Percentiles rank a stretch among this genome's conserved stretches.
Evolutionary conservation across 345 rosid species (phyloP).

Genomic region (Garcia nutans): DNA sequence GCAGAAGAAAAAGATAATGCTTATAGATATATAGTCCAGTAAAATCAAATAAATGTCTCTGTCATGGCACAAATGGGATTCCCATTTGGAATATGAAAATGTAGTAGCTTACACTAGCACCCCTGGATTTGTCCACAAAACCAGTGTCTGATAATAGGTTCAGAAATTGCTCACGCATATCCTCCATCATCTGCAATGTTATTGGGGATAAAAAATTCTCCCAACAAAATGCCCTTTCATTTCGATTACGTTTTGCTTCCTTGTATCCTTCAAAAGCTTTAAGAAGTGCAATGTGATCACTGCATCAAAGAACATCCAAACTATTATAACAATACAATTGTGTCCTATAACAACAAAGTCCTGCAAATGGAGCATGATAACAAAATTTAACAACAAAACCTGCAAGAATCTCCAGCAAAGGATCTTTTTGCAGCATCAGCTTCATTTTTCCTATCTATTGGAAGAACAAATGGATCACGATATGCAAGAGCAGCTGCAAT

Average conservation of each 20-base stretch:
- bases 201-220: constrained; percentile 72
- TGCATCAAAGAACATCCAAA: constrained; percentile 35
- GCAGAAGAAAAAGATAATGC: not conserved
- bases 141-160: constrained; percentile 83
- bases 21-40: not conserved
- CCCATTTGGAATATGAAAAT: constrained; percentile 3
- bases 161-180: constrained; percentile 89
- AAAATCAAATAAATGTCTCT: not conserved
- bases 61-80: not conserved
- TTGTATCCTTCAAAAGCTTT: constrained; percentile 86
- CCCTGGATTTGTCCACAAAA: constrained; percentile 83
- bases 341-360: not conserved
- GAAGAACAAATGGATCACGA: constrained; percentile 91
- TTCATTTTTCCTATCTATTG: constrained; percentile 72
- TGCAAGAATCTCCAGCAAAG: constrained; percentile 95
- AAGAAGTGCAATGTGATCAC: constrained; percentile 95
- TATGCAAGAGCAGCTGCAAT: constrained; percentile 92
- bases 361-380: constrained; percentile 1
- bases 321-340: constrained; percentile 8
- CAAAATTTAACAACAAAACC: constrained; percentile 39
- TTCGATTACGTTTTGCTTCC: constrained; percentile 67
- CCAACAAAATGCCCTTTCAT: constrained; percentile 81
- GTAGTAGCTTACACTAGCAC: constrained; percentile 59
- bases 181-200: constrained; percentile 92
- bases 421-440: constrained; percentile 88